Percentiles rank a stretch among this genome's conserved stretches.
Conservation (phyloP, 441 rosid species). For the Pelargonium fulgidum region DNA sequence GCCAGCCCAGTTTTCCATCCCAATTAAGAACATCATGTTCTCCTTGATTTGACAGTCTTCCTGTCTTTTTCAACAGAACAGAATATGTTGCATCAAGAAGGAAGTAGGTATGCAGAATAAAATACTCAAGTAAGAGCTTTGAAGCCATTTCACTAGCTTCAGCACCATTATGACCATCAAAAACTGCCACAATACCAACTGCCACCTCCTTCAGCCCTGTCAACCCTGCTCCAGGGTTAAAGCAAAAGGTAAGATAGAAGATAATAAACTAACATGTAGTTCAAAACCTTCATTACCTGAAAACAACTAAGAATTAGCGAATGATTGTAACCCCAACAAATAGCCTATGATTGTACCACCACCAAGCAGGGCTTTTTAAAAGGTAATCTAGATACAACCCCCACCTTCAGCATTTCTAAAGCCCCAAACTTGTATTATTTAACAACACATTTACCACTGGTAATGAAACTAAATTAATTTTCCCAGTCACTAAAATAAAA, state of each 20-base stretch:
- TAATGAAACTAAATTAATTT: not conserved
- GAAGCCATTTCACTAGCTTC: conserved; percentile 99
- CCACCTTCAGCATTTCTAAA: not conserved
- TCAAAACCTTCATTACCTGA: not conserved
- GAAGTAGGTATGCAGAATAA: conserved; percentile 78
- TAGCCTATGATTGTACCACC: not conserved
- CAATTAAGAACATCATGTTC: conserved; percentile 40
- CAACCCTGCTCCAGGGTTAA: conserved; percentile 44
- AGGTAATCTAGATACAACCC: conserved; percentile 1
- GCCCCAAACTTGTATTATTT: not conserved
- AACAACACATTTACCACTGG: too few relatives aligned
- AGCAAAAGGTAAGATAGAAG: not conserved
- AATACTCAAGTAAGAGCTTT: conserved; percentile 71
- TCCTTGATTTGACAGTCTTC: conserved; percentile 38
- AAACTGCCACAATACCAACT: conserved; percentile 76
- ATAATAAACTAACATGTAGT: too few relatives aligned
- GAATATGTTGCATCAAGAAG: conserved; percentile 80
- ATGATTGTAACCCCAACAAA: not conserved
- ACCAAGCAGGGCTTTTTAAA: not conserved
- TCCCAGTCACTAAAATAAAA: not conserved
- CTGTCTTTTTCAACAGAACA: conserved; percentile 37
- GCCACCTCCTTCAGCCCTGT: conserved; percentile 54
- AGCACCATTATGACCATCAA: conserved; percentile 95
- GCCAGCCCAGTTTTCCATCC: conserved; percentile 40
- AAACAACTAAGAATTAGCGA: not conserved